Conservation (phyloP, 768 basidiomycete genomes). For the Strobilomyces dryophilus region DNA sequence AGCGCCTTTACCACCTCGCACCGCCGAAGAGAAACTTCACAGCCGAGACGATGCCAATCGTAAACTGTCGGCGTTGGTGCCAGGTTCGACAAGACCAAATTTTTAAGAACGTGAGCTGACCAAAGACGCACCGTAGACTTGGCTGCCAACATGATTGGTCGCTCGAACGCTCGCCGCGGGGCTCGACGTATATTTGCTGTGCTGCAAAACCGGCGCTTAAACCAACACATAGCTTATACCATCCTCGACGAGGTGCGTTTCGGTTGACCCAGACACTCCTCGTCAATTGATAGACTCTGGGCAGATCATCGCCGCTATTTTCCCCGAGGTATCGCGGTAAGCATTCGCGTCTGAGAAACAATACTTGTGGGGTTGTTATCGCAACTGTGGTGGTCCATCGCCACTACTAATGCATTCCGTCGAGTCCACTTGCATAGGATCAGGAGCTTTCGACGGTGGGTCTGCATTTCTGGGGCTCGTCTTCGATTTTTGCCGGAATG, state of each 20-base stretch:
- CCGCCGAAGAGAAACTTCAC: slow-evolving; percentile 71
- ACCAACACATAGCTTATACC: slow-evolving; percentile 88
- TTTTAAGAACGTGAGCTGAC: not conserved
- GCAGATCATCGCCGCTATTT: slow-evolving; percentile 57
- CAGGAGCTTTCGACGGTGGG: slow-evolving; percentile 2
- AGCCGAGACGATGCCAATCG: slow-evolving; percentile 86
- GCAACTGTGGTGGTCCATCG: not conserved
- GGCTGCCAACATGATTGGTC: slow-evolving; percentile 97
- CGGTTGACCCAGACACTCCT: not conserved
- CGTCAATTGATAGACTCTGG: slow-evolving; percentile 4
- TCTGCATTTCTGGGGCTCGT: slow-evolving; percentile 9
- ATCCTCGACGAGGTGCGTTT: slow-evolving; percentile 80
- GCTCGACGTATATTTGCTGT: slow-evolving; percentile 92
- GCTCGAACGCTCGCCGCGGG: slow-evolving; percentile 89
- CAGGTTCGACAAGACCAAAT: slow-evolving; percentile 49
- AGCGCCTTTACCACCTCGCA: slow-evolving; percentile 57
- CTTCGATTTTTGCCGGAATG: slow-evolving; percentile 40
- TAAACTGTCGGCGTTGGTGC: slow-evolving; percentile 87
- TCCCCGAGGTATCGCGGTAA: slow-evolving; percentile 42
- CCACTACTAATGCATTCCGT: not conserved
- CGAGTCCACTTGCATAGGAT: slow-evolving; percentile 16
- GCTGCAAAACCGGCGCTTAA: slow-evolving; percentile 89
- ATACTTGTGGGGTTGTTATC: not conserved
- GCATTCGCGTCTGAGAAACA: not conserved
- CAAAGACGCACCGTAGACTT: slow-evolving; percentile 52